Conservation (phyloP, 129 eudicot species). For the Pulicaria dysenterica region DNA sequence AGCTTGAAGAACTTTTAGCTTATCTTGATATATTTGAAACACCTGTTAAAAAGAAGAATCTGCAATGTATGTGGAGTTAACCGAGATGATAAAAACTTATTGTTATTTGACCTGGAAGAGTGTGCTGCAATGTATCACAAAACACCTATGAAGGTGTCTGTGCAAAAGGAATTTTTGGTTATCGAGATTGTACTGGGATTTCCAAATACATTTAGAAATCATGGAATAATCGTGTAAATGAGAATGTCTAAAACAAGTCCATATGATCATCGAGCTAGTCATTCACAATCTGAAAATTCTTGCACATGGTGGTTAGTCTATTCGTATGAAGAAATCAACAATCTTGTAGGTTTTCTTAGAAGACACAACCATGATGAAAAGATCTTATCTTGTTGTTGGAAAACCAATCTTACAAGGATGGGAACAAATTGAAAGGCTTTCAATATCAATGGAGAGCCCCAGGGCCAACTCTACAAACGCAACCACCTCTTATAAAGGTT, state of each 20-base stretch:
- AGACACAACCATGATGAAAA: not conserved
- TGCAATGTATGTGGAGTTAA: constrained; percentile 60
- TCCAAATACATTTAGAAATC: no score
- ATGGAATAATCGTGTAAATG: not conserved
- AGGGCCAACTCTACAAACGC: not conserved
- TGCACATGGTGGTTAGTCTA: not conserved
- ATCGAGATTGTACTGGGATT: not conserved
- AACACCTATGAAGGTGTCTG: not conserved
- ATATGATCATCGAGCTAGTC: not conserved
- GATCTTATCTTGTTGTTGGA: not conserved
- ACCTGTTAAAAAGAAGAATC: constrained; percentile 48
- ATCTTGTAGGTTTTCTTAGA: not conserved
- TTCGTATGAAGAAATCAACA: not conserved
- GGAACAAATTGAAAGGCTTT: not conserved
- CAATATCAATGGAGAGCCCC: not conserved
- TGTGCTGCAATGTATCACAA: constrained; percentile 21
- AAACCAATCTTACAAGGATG: not conserved
- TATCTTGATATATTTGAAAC: constrained; percentile 45
- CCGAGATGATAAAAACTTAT: constrained; percentile 38
- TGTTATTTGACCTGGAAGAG: constrained; percentile 43
- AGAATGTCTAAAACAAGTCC: not conserved
- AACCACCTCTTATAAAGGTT: not conserved
- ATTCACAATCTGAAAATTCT: not conserved
- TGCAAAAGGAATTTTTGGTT: not conserved
- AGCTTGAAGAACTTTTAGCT: constrained; percentile 38